Conservation (phyloP, 345 rosid species). For the Moricandia moricandioides region DNA sequence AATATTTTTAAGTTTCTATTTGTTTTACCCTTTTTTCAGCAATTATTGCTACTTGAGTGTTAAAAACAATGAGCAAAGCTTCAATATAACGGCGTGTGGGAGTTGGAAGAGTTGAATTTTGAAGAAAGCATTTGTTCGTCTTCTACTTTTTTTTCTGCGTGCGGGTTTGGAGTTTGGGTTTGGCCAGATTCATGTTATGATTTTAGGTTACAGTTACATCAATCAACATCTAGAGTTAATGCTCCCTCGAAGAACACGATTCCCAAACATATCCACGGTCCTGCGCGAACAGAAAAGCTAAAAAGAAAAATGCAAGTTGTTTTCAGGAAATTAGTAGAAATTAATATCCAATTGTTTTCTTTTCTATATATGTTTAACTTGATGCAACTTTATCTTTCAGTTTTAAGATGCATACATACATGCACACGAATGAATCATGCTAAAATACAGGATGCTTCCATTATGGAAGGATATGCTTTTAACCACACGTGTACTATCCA, state of each 20-base stretch:
- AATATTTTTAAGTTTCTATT: not conserved
- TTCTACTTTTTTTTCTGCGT: not conserved
- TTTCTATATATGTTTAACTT: not conserved
- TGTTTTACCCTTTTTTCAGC: not conserved
- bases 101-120: slow-evolving; percentile 5
- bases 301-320: not conserved
- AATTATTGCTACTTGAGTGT: not conserved
- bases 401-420: not conserved
- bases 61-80: not conserved
- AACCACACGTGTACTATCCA: not conserved
- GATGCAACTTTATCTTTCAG: slow-evolving; percentile 8
- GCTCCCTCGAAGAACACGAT: slow-evolving; percentile 32
- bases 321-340: not conserved
- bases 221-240: slow-evolving; percentile 33
- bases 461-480: not conserved
- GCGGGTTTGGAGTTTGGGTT: slow-evolving; percentile 17
- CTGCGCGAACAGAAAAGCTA: slow-evolving; percentile 8
- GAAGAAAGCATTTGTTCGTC: slow-evolving; percentile 17
- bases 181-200: slow-evolving; percentile 28
- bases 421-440: not conserved
- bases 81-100: slow-evolving; percentile 1
- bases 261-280: slow-evolving; percentile 20
- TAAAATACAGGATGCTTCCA: not conserved
- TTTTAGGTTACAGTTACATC: slow-evolving; percentile 33
- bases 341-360: not conserved